A percentile compares a stretch with the other conserved stretches of the same genome.
These are phyloP conservation scores for Pythium rishiriense DNA, from an alignment of 352 stramenopile species.

Conservation along the genomic window DNA sequence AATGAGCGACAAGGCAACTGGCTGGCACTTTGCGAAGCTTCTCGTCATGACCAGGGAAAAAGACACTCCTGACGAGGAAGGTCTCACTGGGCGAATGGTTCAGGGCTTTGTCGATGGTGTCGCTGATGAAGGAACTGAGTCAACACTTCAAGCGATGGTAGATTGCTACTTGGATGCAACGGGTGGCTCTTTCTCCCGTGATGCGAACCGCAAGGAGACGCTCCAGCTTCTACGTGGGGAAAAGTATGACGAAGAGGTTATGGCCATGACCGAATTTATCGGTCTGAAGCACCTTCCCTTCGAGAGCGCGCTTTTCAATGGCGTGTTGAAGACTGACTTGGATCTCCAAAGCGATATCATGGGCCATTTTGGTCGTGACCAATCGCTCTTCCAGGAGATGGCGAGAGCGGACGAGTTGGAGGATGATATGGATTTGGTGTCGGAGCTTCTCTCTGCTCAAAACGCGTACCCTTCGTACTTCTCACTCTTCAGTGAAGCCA, in stretches of 20 bases:
- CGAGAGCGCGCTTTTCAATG: constrained; percentile 84
- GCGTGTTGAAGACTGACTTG: constrained; percentile 66
- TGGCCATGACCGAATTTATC: constrained; percentile 79
- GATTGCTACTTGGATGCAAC: constrained; percentile 62
- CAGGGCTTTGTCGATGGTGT: constrained; percentile 58
- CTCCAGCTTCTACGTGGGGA: constrained; percentile 43
- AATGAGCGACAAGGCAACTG: constrained; percentile 41
- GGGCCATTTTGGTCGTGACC: constrained; percentile 75
- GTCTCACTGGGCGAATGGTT: constrained; percentile 30
- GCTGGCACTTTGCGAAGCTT: constrained; percentile 82
- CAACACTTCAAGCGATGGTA: constrained; percentile 57
- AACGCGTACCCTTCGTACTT: constrained; percentile 70
- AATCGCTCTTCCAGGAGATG: constrained; percentile 73
- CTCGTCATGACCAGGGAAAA: constrained; percentile 68
- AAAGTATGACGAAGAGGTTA: constrained; percentile 53
- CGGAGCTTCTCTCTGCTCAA: constrained; percentile 60
- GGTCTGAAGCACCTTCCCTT: constrained; percentile 79
- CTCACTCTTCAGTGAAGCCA: constrained; percentile 48
- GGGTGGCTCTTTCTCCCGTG: constrained; percentile 33
- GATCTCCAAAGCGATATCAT: constrained; percentile 80
- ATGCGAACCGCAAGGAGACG: constrained; percentile 51
- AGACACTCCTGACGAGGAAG: constrained; percentile 34
- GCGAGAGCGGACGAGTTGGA: constrained; percentile 48
- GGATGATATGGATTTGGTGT: constrained; percentile 68
- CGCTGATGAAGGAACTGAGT: constrained; percentile 42